Conservation (phyloP, 139 green algal genomes). For the Chlamydomonas incerta region DNA sequence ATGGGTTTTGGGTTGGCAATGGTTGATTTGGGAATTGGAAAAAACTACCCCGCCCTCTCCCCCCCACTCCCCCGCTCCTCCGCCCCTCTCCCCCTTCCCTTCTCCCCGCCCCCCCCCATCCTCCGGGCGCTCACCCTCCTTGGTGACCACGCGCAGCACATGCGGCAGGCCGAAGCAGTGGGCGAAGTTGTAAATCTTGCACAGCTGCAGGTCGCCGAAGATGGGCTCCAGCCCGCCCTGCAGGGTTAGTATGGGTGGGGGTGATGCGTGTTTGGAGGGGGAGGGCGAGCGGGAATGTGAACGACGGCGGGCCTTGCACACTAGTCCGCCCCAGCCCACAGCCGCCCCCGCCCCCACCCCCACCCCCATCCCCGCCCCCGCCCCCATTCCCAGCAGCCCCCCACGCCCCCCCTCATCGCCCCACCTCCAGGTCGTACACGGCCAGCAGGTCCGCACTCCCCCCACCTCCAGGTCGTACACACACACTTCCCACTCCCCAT, state of each 20-base stretch:
- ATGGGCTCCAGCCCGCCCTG: conserved; percentile 60
- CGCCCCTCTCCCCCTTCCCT: background rate
- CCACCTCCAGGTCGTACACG: background rate
- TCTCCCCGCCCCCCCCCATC: background rate
- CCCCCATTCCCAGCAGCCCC: no score
- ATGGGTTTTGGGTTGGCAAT: no score
- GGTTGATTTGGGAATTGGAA: no score
- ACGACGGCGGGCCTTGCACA: no score
- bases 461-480: background rate
- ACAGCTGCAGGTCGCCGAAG: conserved; percentile 50
- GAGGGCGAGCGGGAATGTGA: background rate
- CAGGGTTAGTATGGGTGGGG: no score
- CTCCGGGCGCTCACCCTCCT: conserved; percentile 46
- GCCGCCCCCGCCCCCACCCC: no score
- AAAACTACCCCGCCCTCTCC: no score
- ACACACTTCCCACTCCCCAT: no score
- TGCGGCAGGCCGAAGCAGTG: conserved; percentile 63
- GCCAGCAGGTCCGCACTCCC: no score
- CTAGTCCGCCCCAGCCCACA: no score
- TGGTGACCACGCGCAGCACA: conserved; percentile 60
- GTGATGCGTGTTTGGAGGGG: background rate
- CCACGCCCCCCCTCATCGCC: background rate
- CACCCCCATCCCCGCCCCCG: no score
- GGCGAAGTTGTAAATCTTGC: conserved; percentile 42
- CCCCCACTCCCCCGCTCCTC: background rate